A percentile compares a stretch with the other conserved stretches of the same genome.
phyloP scores from a whole-genome alignment of 2,329 filamentous ascomycete species.

The Xylaria sp. region DNA sequence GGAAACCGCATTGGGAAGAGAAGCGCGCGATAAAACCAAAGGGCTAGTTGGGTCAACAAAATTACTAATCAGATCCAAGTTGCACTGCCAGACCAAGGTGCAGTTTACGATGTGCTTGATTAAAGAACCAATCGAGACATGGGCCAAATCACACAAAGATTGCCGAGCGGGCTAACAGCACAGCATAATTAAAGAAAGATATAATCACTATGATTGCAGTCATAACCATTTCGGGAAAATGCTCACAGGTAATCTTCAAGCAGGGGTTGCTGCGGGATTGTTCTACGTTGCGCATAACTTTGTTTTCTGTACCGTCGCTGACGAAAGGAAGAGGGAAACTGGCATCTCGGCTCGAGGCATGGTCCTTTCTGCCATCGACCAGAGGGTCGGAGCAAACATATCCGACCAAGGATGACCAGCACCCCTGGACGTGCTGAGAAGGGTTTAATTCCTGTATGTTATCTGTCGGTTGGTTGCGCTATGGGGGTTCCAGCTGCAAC shows the following conservation, averaged over 20 bases:
- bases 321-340: neutral
- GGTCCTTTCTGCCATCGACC: neutral
- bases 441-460: neutral
- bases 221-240: no score
- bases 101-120: conserved; percentile 2
- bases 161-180: neutral
- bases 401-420: neutral
- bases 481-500: conserved; percentile 8
- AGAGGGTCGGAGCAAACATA: conserved; percentile 7
- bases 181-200: neutral
- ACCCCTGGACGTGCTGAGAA: conserved; percentile 1
- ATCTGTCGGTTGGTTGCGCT: conserved; percentile 9
- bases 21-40: conserved; percentile 29
- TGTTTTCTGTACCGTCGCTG: no score
- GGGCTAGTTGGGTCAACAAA: neutral
- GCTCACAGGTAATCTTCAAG: no score
- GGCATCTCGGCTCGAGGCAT: conserved; percentile 12
- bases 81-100: neutral
- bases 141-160: neutral
- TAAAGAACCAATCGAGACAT: conserved; percentile 2
- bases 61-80: neutral
- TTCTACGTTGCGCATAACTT: no score
- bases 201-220: no score
- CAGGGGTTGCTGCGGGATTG: no score
- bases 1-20: conserved; percentile 3